phyloP scores from a whole-genome alignment of 2,329 filamentous ascomycete species.

The Venturia effusa region DNA sequence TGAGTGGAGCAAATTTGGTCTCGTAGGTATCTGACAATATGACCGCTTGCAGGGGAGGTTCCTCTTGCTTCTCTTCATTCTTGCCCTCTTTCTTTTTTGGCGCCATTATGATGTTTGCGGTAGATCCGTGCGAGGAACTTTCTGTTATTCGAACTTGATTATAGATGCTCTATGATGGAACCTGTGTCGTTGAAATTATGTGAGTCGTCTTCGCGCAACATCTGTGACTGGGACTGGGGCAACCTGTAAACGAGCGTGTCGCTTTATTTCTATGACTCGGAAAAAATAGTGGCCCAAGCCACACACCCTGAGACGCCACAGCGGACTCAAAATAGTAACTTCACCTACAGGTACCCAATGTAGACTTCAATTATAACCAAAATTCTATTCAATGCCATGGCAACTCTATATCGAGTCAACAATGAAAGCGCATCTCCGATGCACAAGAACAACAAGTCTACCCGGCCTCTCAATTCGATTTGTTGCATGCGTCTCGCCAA shows the following conservation, averaged over 20 bases:
- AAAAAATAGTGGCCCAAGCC: not conserved
- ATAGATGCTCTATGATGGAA: not conserved
- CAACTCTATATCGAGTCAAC: too few relatives aligned
- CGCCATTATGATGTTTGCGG: not conserved
- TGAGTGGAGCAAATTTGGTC: constrained; percentile 81
- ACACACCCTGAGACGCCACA: not conserved
- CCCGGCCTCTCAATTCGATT: too few relatives aligned
- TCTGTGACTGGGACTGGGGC: not conserved
- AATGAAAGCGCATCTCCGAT: too few relatives aligned
- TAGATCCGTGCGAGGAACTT: not conserved
- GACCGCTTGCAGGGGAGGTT: not conserved
- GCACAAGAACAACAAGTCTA: too few relatives aligned
- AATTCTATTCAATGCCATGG: too few relatives aligned
- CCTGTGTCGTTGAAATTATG: not conserved
- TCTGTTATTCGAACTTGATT: not conserved
- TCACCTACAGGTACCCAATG: too few relatives aligned
- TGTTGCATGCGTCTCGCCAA: too few relatives aligned
- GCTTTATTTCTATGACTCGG: not conserved
- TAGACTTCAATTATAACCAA: too few relatives aligned
- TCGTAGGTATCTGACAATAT: constrained; percentile 92
- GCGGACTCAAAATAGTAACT: not conserved
- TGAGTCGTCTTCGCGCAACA: too few relatives aligned
- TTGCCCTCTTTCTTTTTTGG: not conserved
- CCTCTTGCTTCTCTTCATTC: constrained; percentile 31
- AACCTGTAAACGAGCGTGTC: not conserved